Base-by-base conservation (phyloP, 1,284 basidiomycete species). In the Schizophyllum amplum region DNA sequence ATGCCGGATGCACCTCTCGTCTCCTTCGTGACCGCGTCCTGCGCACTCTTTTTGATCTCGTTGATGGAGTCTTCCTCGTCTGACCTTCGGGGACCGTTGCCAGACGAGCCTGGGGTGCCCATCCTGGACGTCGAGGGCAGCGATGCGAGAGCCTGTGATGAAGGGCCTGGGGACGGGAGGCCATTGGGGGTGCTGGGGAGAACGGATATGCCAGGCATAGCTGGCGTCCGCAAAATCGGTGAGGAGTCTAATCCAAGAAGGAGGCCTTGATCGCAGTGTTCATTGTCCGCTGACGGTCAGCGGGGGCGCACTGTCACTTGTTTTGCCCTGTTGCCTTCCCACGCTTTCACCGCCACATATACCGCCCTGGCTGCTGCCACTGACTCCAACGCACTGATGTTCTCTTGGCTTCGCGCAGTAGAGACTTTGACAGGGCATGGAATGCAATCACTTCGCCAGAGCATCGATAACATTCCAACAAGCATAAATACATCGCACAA, bases 21-120 rank as follows among this genome's bases (percentile, higher is more conserved):
- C 58, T 77, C 75, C 57, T 72, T 79, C 53, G 75, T 72, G 15
- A 82, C 82, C 51, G 75, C 71, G 55, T 81, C 81, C 66, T 77
- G 83, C 9, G 81, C 84, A 65, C 73, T 79, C 54, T 76, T 74
- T 68, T 86, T 87, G 66, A 90, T 83, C 59, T 86, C 48, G 21
- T 50, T 21, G 24, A 50, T 50, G 20, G 21, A 22, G 24, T 50
- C 48, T n/a, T 50, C 48, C 13, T 50, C 48, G 17, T 42, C 33
- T 17, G 33, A 42, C 33, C 33, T 9, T 42, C 33, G 33, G 33
- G 33, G 17, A 17, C 33, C 33, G 33, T 17, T 42, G 33, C 13
- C 33, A 42, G 33, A 17, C 13, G 33, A 42, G 13, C 13, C 33
- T 9, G 33, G 17, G 33, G 2, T 9, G 33, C 13, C 17, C 33